A percentile compares a stretch with the other conserved stretches of the same genome.
These are phyloP conservation scores for Eutreptiella sp. DNA, from an alignment of 208 protist species.

Conservation along the genomic window DNA sequence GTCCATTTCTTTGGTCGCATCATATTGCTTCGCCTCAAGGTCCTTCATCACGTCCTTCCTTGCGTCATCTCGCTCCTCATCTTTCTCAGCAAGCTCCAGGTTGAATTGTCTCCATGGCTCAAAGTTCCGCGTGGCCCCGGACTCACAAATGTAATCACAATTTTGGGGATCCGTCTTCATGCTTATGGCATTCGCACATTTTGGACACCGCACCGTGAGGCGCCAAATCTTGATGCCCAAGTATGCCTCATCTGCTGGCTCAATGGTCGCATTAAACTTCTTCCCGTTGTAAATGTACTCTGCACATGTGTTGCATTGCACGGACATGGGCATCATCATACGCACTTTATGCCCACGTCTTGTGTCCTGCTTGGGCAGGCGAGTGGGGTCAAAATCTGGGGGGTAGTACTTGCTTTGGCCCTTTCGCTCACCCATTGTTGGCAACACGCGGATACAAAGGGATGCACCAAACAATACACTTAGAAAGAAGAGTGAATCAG, in stretches of 20 bases:
- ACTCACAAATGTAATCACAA: conserved; percentile 8
- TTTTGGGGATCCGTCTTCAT: conserved; percentile 12
- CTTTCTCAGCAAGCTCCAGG: too few species aligned
- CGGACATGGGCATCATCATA: conserved; percentile 5
- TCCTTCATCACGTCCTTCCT: too few species aligned
- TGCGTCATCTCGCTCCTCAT: too few species aligned
- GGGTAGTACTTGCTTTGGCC: conserved; percentile 20
- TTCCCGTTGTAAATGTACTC: conserved; percentile 9
- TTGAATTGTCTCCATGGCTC: too few species aligned
- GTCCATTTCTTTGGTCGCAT: too few species aligned
- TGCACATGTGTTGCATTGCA: conserved; percentile 9
- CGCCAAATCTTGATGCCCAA: conserved; percentile 7
- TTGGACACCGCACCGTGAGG: conserved; percentile 10
- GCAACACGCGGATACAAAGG: too few species aligned
- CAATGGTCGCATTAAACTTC: conserved; percentile 8
- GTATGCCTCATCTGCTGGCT: conserved; percentile 11
- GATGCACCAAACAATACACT: too few species aligned
- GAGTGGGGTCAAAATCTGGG: conserved; percentile 11
- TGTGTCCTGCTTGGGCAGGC: neutral
- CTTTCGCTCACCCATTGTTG: too few species aligned
- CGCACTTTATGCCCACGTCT: neutral
- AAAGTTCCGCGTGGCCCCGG: conserved; percentile 10
- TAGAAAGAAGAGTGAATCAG: too few species aligned
- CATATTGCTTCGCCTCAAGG: too few species aligned
- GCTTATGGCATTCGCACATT: neutral